Conservation (phyloP, 176 grass and related monocot genomes). For the Miscanthus lutarioriparius region DNA sequence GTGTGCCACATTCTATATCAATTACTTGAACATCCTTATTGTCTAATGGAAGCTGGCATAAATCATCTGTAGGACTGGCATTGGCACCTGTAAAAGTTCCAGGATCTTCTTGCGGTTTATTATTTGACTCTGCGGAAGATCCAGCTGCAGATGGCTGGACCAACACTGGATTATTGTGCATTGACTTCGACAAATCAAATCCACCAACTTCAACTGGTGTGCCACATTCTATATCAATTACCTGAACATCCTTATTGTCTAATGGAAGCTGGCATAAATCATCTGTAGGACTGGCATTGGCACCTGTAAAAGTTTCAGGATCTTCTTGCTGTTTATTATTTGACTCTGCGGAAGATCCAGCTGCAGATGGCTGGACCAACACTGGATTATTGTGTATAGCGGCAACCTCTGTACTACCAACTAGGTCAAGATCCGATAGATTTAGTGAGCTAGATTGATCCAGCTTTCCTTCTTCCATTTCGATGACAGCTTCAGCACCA, state of each 20-base stretch:
- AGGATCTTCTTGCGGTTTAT: slow-evolving; percentile 50
- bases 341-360: slow-evolving; percentile 39
- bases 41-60: slow-evolving; percentile 48
- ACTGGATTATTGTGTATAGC: slow-evolving; percentile 48
- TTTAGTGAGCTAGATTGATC: slow-evolving; percentile 51
- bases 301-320: slow-evolving; percentile 42
- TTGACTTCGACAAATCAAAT: slow-evolving; percentile 55
- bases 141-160: slow-evolving; percentile 22
- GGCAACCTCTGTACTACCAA: slow-evolving; percentile 51
- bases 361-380: slow-evolving; percentile 22
- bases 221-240: slow-evolving; percentile 70
- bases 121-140: slow-evolving; percentile 43
- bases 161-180: slow-evolving; percentile 44
- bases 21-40: slow-evolving; percentile 72
- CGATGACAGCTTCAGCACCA: slow-evolving; percentile 31
- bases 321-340: slow-evolving; percentile 44
- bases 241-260: slow-evolving; percentile 60
- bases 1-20: slow-evolving; percentile 61
- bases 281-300: slow-evolving; percentile 33
- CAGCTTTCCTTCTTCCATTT: slow-evolving; percentile 53
- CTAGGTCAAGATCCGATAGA: slow-evolving; percentile 55
- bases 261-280: slow-evolving; percentile 51
- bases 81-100: slow-evolving; percentile 32
- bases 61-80: slow-evolving; percentile 38
- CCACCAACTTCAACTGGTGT: slow-evolving; percentile 46